These are phyloP conservation scores for Saccharomyces eubayanus DNA, from an alignment of 805 yeast species.

Conservation along the genomic window DNA sequence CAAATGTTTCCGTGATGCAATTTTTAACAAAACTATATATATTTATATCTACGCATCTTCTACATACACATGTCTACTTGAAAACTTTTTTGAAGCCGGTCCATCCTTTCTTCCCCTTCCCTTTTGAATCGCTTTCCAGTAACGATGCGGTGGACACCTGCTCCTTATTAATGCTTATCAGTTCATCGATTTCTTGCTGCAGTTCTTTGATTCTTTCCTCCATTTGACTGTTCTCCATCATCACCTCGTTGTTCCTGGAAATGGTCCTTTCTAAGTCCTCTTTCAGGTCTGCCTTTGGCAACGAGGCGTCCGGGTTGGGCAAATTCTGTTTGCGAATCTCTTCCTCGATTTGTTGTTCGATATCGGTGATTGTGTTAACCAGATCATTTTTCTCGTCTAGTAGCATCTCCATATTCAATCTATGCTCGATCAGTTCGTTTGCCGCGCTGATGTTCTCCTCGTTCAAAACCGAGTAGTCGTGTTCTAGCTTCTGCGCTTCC, in stretches of 20 bases:
- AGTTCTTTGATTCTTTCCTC: constrained; percentile 44
- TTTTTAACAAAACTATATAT: neutral
- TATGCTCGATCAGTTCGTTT: constrained; percentile 75
- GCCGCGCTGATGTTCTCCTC: constrained; percentile 81
- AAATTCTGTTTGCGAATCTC: constrained; percentile 25
- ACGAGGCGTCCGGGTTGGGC: constrained; percentile 30
- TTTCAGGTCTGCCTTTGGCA: constrained; percentile 35
- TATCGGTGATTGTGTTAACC: constrained; percentile 38
- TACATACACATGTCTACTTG: neutral
- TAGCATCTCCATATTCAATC: constrained; percentile 65
- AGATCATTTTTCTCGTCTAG: constrained; percentile 66
- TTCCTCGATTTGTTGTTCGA: constrained; percentile 35
- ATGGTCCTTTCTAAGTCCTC: constrained; percentile 50
- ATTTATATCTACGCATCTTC: neutral
- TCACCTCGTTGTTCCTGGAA: constrained; percentile 56
- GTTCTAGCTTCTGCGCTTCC: constrained; percentile 66
- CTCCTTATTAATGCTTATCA: constrained; percentile 26
- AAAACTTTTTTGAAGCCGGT: constrained; percentile 23
- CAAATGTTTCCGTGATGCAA: neutral
- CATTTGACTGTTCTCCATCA: constrained; percentile 49
- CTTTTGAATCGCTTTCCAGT: neutral
- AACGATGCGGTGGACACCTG: neutral
- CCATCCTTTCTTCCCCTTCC: constrained; percentile 13
- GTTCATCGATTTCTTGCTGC: constrained; percentile 35
- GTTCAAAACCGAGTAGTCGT: constrained; percentile 58